Evolutionary conservation across 2,329 filamentous ascomycete species (phyloP).

Genomic region (Cercospora sesami): DNA sequence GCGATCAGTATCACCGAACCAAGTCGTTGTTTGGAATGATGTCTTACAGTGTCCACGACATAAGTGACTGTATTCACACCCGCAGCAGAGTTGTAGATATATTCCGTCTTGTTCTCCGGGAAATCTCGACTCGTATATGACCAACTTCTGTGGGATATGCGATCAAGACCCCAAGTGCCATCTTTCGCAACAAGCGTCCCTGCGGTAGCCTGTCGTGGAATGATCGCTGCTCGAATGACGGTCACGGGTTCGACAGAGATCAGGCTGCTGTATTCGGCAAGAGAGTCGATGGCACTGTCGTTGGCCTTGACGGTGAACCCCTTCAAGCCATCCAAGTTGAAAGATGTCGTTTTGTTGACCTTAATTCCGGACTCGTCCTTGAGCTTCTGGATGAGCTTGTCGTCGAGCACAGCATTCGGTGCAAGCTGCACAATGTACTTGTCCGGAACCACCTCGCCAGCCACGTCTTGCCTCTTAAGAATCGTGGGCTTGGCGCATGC

Average conservation of each 20-base stretch:
- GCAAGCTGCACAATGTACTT: slow-evolving; percentile 28
- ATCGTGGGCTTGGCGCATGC: slow-evolving; percentile 1
- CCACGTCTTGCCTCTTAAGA: slow-evolving; percentile 4
- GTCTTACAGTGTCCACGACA: slow-evolving; percentile 31
- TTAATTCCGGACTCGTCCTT: slow-evolving; percentile 4
- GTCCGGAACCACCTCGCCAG: slow-evolving; percentile 21
- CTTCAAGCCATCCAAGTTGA: slow-evolving; percentile 8
- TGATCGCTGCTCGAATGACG: background rate
- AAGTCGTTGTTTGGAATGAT: background rate
- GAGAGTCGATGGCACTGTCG: slow-evolving; percentile 1
- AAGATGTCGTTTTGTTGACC: slow-evolving; percentile 5
- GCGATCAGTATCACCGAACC: background rate
- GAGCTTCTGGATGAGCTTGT: slow-evolving; percentile 4
- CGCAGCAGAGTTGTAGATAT: slow-evolving; percentile 24
- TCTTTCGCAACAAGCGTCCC: slow-evolving; percentile 10
- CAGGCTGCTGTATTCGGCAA: slow-evolving; percentile 1
- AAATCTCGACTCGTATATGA: slow-evolving; percentile 6
- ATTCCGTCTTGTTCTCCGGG: slow-evolving; percentile 25
- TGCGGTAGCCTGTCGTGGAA: background rate
- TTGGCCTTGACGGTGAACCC: slow-evolving; percentile 11
- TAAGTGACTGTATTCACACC: slow-evolving; percentile 22
- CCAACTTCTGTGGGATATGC: slow-evolving; percentile 17
- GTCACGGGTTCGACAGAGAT: slow-evolving; percentile 5
- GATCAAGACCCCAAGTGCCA: slow-evolving; percentile 25
- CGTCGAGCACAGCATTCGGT: slow-evolving; percentile 18